A percentile compares a stretch with the other conserved stretches of the same genome.
Evolutionary conservation across 805 yeast species (phyloP).

Genomic region (Zygosaccharomyces kombuchaensis): DNA sequence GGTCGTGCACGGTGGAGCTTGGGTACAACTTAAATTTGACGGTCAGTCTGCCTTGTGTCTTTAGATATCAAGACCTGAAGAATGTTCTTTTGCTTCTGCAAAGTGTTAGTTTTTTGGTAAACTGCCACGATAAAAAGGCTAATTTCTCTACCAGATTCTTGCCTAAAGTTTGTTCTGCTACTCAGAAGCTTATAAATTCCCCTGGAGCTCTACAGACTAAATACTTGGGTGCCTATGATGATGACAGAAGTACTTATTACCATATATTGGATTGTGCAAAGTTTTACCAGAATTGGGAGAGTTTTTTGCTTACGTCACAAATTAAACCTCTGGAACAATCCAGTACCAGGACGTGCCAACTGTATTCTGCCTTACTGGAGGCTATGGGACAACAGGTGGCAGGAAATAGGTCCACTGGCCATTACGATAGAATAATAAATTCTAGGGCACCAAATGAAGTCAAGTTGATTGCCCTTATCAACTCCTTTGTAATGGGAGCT

Average conservation of each 20-base stretch:
- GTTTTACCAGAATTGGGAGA: slow-evolving; percentile 26
- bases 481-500: slow-evolving; percentile 19
- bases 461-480: slow-evolving; percentile 22
- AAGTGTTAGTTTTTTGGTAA: slow-evolving; percentile 32
- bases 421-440: slow-evolving; percentile 2
- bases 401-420: neutral
- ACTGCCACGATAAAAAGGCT: slow-evolving; percentile 31
- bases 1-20: slow-evolving; percentile 12
- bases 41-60: slow-evolving; percentile 17
- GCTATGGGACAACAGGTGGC: slow-evolving; percentile 6
- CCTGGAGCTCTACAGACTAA: neutral
- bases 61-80: slow-evolving; percentile 28
- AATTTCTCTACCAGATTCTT: slow-evolving; percentile 30
- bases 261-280: slow-evolving; percentile 16
- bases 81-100: slow-evolving; percentile 29
- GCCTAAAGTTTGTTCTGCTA: slow-evolving; percentile 28
- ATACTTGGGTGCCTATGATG: slow-evolving; percentile 14
- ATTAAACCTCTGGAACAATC: slow-evolving; percentile 7
- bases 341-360: neutral
- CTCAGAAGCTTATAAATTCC: slow-evolving; percentile 14
- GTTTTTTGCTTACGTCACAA: slow-evolving; percentile 13
- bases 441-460: slow-evolving; percentile 14
- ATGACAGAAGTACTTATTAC: slow-evolving; percentile 16
- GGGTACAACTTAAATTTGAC: slow-evolving; percentile 13
- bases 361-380: slow-evolving; percentile 1